phyloP scores from a whole-genome alignment of 2,329 filamentous ascomycete genomes.

The Monosporascus sp. region DNA sequence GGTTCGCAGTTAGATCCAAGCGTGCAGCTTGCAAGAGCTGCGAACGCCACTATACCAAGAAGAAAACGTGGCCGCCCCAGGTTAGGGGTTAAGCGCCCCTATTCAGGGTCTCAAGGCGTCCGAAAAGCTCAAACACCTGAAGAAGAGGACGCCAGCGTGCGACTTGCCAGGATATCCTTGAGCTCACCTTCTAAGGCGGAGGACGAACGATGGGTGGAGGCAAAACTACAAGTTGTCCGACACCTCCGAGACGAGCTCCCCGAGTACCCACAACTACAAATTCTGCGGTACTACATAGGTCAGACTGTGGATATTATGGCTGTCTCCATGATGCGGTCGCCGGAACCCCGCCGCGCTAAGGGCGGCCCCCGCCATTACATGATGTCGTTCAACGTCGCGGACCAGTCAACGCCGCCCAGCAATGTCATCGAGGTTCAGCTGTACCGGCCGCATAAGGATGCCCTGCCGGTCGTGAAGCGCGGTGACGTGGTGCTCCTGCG shows the following conservation, averaged over 20 bases:
- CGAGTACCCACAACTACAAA: conserved; percentile 48
- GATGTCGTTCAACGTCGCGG: conserved; percentile 52
- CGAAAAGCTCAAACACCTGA: conserved; percentile 9
- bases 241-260: conserved; percentile 44
- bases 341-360: conserved; percentile 49
- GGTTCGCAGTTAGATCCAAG: conserved; percentile 15
- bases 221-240: conserved; percentile 43
- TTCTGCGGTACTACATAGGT: conserved; percentile 44
- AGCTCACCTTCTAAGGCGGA: conserved; percentile 18
- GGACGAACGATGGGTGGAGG: conserved; percentile 26
- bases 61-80: conserved; percentile 8
- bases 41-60: conserved; percentile 13
- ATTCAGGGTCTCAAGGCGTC: conserved; percentile 6
- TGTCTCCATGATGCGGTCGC: conserved; percentile 46
- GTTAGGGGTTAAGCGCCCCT: conserved; percentile 3
- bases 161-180: conserved; percentile 21
- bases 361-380: conserved; percentile 54
- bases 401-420: conserved; percentile 47
- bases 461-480: conserved; percentile 47
- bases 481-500: conserved; percentile 57
- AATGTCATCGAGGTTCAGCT: conserved; percentile 50
- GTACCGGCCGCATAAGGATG: conserved; percentile 53
- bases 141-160: conserved; percentile 18
- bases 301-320: conserved; percentile 50
- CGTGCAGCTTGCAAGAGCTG: conserved; percentile 19